Conservation (phyloP, 306 rosid genomes). For the Cotoneaster glaucophyllus region DNA sequence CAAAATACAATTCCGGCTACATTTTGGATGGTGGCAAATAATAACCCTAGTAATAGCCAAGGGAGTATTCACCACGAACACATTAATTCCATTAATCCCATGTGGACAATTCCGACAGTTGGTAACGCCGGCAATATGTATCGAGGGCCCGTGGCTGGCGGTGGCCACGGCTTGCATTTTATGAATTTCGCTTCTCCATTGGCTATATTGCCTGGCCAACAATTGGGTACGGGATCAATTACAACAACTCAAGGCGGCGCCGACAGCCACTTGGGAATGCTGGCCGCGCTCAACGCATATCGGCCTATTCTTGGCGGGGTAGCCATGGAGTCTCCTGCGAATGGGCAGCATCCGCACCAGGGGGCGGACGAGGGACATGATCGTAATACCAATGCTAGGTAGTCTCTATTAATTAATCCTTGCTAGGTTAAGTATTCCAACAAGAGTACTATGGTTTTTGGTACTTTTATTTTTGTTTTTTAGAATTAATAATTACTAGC, state of each 20-base stretch:
- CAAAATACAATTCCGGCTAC: slow-evolving; percentile 56
- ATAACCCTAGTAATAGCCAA: neutral
- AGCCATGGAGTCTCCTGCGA: slow-evolving; percentile 25
- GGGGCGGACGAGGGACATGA: slow-evolving; percentile 53
- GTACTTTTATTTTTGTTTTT: slow-evolving; percentile 11
- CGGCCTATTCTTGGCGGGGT: slow-evolving; percentile 39
- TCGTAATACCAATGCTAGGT: slow-evolving; percentile 18
- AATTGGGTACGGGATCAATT: slow-evolving; percentile 32
- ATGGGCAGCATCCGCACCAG: slow-evolving; percentile 29
- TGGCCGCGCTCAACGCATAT: slow-evolving; percentile 61
- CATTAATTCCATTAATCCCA: slow-evolving; percentile 2
- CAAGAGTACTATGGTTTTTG: slow-evolving; percentile 45
- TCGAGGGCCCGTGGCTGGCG: slow-evolving; percentile 45
- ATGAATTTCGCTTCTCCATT: slow-evolving; percentile 82
- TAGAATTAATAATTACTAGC: neutral
- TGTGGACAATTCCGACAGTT: slow-evolving; percentile 42
- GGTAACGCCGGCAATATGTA: slow-evolving; percentile 31
- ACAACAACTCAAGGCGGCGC: slow-evolving; percentile 6
- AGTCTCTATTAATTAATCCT: slow-evolving; percentile 23
- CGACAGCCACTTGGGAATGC: slow-evolving; percentile 68
- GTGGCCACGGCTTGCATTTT: slow-evolving; percentile 50
- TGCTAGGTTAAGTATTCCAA: slow-evolving; percentile 18
- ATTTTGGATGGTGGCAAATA: slow-evolving; percentile 66
- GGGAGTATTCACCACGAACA: neutral
- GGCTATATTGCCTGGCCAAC: slow-evolving; percentile 60